Percentiles rank a stretch among this genome's conserved stretches.
These are phyloP conservation scores for Solanum appendiculatum DNA, from an alignment of 257 asterid genomes.

Conservation along the genomic window DNA sequence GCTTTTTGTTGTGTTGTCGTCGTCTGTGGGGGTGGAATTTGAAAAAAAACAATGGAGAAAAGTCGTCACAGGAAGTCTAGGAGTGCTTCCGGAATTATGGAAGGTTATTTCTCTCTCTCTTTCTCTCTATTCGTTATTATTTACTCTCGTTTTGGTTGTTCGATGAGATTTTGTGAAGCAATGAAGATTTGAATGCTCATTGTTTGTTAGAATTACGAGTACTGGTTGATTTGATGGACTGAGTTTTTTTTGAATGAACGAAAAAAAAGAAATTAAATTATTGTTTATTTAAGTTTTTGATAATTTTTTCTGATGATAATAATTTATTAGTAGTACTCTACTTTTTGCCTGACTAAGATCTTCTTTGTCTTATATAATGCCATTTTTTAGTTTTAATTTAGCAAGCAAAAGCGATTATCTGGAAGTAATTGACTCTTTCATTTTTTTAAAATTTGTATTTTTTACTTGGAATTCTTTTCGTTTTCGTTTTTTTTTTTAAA, in stretches of 20 bases:
- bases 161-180: background rate
- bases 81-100: slow-evolving; percentile 49
- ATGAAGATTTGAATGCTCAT: background rate
- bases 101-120: slow-evolving; percentile 40
- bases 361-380: background rate
- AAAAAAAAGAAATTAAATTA: background rate
- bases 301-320: background rate
- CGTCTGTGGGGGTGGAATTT: slow-evolving; percentile 9
- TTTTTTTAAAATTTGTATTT: background rate
- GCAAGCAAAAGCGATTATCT: background rate
- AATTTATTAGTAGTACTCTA: background rate
- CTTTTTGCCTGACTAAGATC: background rate
- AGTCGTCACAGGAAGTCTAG: slow-evolving; percentile 73
- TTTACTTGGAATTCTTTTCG: background rate
- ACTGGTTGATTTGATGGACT: background rate
- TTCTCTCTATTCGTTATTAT: background rate
- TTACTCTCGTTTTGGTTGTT: background rate
- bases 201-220: background rate
- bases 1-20: background rate
- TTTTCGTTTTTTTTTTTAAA: background rate
- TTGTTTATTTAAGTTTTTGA: background rate
- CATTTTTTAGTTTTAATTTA: background rate
- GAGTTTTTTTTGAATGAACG: background rate
- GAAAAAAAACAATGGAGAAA: slow-evolving; percentile 44
- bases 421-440: background rate